phyloP scores from a whole-genome alignment of 1,139 yeast species.

The Saccharomyces hybrid region DNA sequence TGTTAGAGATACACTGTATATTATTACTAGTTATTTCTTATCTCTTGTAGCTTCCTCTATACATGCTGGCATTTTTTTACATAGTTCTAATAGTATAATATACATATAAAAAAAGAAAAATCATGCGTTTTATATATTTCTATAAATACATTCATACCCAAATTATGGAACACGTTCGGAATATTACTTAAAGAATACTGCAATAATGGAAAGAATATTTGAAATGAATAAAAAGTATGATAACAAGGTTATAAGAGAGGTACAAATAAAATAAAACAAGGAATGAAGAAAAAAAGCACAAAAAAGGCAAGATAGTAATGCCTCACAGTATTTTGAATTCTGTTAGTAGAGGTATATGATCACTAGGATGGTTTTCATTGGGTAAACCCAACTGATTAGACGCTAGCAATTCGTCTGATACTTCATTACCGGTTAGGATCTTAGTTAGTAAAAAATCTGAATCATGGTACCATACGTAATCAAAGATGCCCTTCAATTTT shows the following conservation, averaged over 20 bases:
- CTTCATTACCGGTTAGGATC: conserved; percentile 72
- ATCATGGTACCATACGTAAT: conserved; percentile 50
- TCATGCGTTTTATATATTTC: neutral
- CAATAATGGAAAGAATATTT: neutral
- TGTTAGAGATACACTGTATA: neutral
- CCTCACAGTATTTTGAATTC: conserved; percentile 48
- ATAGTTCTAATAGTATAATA: neutral
- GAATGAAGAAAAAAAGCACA: neutral
- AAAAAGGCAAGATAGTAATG: neutral
- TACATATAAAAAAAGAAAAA: neutral
- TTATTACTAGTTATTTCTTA: neutral
- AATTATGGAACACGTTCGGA: neutral
- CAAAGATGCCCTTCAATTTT: conserved; percentile 45
- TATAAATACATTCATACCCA: neutral
- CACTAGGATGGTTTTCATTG: conserved; percentile 83
- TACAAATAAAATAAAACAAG: neutral
- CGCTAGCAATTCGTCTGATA: conserved; percentile 44
- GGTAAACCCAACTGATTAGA: conserved; percentile 77
- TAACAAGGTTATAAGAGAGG: conserved; percentile 5
- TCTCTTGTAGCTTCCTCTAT: conserved; percentile 6
- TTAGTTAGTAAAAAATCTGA: conserved; percentile 33
- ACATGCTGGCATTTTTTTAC: conserved; percentile 1
- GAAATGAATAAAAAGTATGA: conserved; percentile 1
- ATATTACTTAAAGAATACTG: neutral
- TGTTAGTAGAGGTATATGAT: conserved; percentile 78